Conservation (phyloP, 768 basidiomycete genomes). For the Amanita inopinata region DNA sequence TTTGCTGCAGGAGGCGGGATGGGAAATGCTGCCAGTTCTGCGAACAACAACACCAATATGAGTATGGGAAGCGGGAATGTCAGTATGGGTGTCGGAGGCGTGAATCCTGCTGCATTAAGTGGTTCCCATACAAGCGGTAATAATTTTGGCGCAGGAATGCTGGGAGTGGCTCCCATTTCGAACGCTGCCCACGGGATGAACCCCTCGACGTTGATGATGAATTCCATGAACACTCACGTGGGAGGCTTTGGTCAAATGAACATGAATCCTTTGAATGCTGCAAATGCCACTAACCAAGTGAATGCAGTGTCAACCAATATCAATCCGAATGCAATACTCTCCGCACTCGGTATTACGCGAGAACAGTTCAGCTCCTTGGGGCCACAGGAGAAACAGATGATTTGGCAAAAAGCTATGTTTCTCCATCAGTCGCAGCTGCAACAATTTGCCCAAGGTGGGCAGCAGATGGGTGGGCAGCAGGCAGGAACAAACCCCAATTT, state of each 20-base stretch:
- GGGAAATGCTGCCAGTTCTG: constrained; percentile 14
- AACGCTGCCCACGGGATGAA: constrained; percentile 8
- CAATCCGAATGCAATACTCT: constrained; percentile 4
- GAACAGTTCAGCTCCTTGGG: constrained; percentile 21
- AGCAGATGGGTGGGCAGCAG: constrained; percentile 9
- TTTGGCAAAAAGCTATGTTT: constrained; percentile 15
- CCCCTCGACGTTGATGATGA: constrained; percentile 12
- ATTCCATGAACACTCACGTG: constrained; percentile 7
- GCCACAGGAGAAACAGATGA: constrained; percentile 18
- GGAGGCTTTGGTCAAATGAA: constrained; percentile 9
- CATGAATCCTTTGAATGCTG: constrained; percentile 8
- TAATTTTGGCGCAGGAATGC: constrained; percentile 4
- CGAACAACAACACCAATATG: constrained; percentile 13
- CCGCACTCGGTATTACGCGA: constrained; percentile 18
- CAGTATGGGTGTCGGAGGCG: constrained; percentile 13
- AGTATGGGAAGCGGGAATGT: constrained; percentile 7
- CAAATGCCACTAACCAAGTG: constrained; percentile 6
- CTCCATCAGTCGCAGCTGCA: constrained; percentile 14
- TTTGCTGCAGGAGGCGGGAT: constrained; percentile 5
- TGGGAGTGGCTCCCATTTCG: constrained; percentile 1
- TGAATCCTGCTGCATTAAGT: constrained; percentile 14
- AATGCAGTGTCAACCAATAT: constrained; percentile 10
- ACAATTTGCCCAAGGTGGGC: constrained; percentile 6
- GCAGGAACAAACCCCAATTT: background rate
- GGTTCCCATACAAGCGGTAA: background rate